Base-by-base conservation (phyloP, 345 rosid species). In the Boechera stricta region DNA sequence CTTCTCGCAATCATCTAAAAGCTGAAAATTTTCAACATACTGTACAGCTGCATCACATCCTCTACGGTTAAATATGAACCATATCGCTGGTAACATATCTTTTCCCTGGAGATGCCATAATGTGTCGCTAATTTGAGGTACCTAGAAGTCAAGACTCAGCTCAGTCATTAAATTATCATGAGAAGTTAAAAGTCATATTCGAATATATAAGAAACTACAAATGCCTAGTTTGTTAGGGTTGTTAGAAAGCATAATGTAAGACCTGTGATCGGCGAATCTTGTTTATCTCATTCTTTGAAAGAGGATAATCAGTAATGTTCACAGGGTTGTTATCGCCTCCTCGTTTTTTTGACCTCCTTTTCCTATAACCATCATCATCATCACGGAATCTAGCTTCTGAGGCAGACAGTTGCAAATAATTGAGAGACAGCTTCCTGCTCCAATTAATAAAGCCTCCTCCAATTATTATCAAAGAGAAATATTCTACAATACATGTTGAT, bases 21-120 rank as follows among this genome's bases (percentile, higher is more conserved):
- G 90, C 72, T 79, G 83, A 75, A 73, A 84, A 68, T 85, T 88
- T 79, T 92, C 97, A 78, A 92, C 85, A 78, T 95, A 95, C 83
- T 90, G 86, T 36, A 95, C 93, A 10, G 99, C 92, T 52, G 94
- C 96, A 82, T 92, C 99, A 77, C 98, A 92, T 80, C 97, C 98
- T 89, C 90, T 87, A 76, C 98, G 82, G 80, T 85, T 90, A 76
- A 92, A 92, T 77, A 95, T 92, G 81, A 92, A 95, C 99, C 99
- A 95, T 75, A 95, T 85, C 21, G 97, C 91, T 66, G 99, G 99
- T 64, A 92, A 84, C 98, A 92, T 91, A 77, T 91, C 85, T 80
- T 86, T 89, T 65, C 81, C 82, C 77, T 87, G 79, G 36, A 92
- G 91, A 76, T 92, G 98, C 80, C 81, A 77, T 69, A 92, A 82